Evolutionary conservation across 1,139 yeast species (phyloP).

Genomic region (Barnettozyma hawaiiensis): DNA sequence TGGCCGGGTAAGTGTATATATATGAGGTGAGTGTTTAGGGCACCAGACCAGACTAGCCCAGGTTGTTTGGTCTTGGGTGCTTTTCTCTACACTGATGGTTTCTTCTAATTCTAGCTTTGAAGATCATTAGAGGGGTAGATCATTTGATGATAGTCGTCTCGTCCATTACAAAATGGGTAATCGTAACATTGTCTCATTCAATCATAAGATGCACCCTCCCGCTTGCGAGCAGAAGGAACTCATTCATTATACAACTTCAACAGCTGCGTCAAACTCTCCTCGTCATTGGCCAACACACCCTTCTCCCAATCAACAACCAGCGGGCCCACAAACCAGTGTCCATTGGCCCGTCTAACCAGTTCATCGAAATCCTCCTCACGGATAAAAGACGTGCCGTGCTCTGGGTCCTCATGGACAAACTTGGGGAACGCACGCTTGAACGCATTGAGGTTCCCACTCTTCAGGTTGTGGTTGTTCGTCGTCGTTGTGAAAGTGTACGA

Average conservation of each 20-base stretch:
- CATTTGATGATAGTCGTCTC: too few relatives aligned
- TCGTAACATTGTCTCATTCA: not conserved
- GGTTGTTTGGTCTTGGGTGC: too few relatives aligned
- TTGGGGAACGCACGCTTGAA: slow-evolving; percentile 21
- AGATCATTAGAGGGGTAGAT: too few relatives aligned
- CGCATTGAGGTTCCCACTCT: slow-evolving; percentile 13
- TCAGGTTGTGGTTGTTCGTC: slow-evolving; percentile 3
- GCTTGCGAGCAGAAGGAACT: not conserved
- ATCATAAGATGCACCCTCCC: not conserved
- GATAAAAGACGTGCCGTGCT: slow-evolving; percentile 11
- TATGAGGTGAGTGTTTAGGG: not conserved
- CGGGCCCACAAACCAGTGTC: slow-evolving; percentile 35
- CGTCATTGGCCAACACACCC: slow-evolving; percentile 46
- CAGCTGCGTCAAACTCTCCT: slow-evolving; percentile 24
- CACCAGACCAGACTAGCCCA: not conserved
- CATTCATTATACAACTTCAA: slow-evolving; percentile 5
- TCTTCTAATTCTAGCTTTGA: too few relatives aligned
- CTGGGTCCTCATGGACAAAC: slow-evolving; percentile 16
- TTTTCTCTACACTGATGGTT: too few relatives aligned
- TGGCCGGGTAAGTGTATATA: not conserved
- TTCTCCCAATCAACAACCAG: slow-evolving; percentile 55
- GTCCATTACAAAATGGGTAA: not conserved
- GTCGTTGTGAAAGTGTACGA: slow-evolving; percentile 23
- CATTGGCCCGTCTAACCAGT: slow-evolving; percentile 8
- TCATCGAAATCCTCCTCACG: slow-evolving; percentile 14